A percentile compares a stretch with the other conserved stretches of the same genome.
phyloP scores from a whole-genome alignment of 225 moss, liverwort and hornwort genomes.

The Sphagnum tenellum region DNA sequence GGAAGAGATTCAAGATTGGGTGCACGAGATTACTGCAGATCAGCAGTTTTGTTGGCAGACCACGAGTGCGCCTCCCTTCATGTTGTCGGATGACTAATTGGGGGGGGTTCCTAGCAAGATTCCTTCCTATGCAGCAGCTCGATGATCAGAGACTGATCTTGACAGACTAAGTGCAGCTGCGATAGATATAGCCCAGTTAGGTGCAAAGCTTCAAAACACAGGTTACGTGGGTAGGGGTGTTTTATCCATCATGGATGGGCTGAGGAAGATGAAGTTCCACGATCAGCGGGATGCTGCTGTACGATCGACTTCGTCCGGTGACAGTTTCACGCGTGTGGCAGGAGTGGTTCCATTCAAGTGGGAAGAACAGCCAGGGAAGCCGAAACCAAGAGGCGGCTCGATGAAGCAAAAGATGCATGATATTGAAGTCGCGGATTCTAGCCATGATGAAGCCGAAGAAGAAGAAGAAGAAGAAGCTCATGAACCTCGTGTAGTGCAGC shows the following conservation, averaged over 20 bases:
- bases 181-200: too few relatives aligned
- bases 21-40: too few relatives aligned
- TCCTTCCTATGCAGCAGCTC: too few relatives aligned
- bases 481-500: conserved; percentile 21
- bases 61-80: too few relatives aligned
- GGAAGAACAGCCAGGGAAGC: conserved; percentile 12
- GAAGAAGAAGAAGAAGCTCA: conserved; percentile 11
- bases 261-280: conserved; percentile 13
- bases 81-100: too few relatives aligned
- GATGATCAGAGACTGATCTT: too few relatives aligned
- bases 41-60: too few relatives aligned
- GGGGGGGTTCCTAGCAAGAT: too few relatives aligned
- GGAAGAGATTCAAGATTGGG: too few relatives aligned
- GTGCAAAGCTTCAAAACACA: too few relatives aligned
- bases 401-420: conserved; percentile 3
- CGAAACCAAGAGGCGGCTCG: background rate
- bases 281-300: conserved; percentile 9
- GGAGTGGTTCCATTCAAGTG: conserved; percentile 14
- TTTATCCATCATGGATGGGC: conserved; percentile 16
- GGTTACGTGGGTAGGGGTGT: background rate
- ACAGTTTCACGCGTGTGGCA: conserved; percentile 15
- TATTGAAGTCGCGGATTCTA: background rate
- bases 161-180: too few relatives aligned
- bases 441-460: too few relatives aligned
- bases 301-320: conserved; percentile 6